These are phyloP conservation scores for Drechslerella dactyloides DNA, from an alignment of 2,329 filamentous ascomycete species.

Conservation along the genomic window DNA sequence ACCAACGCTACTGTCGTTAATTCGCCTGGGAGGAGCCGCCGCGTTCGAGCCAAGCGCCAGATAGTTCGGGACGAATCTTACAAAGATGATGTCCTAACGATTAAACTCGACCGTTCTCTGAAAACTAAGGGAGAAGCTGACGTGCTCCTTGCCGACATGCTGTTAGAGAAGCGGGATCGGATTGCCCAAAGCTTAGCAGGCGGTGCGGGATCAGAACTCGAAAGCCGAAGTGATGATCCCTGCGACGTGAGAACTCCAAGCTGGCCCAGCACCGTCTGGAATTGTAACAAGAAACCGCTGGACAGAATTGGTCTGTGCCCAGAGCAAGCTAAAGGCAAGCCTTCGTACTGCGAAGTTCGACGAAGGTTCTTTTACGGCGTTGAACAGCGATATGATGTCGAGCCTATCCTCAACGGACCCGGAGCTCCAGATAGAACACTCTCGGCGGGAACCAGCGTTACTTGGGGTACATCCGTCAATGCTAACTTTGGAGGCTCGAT, in stretches of 20 bases:
- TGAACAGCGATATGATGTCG: conserved; percentile 11
- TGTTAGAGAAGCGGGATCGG: no score
- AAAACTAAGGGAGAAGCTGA: conserved; percentile 3
- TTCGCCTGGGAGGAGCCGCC: not conserved
- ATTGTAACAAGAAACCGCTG: conserved; percentile 11
- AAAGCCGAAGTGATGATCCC: no score
- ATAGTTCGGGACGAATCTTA: not conserved
- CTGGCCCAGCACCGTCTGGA: conserved; percentile 4
- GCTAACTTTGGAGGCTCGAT: not conserved
- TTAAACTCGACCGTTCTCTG: not conserved
- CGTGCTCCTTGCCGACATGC: not conserved
- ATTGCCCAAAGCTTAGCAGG: no score
- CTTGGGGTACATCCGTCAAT: conserved; percentile 9
- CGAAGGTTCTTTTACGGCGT: conserved; percentile 12
- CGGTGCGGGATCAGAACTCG: no score
- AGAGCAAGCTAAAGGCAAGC: conserved; percentile 2
- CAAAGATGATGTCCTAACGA: conserved; percentile 14
- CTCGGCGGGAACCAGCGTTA: not conserved
- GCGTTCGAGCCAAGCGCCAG: not conserved
- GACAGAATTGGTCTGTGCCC: conserved; percentile 6
- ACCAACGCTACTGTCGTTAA: not conserved
- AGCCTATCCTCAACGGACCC: conserved; percentile 5
- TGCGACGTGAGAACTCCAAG: no score
- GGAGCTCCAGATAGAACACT: conserved; percentile 10
- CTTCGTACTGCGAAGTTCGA: conserved; percentile 9